Evolutionary conservation across 805 yeast species (phyloP).

Genomic region (Candida ficus): DNA sequence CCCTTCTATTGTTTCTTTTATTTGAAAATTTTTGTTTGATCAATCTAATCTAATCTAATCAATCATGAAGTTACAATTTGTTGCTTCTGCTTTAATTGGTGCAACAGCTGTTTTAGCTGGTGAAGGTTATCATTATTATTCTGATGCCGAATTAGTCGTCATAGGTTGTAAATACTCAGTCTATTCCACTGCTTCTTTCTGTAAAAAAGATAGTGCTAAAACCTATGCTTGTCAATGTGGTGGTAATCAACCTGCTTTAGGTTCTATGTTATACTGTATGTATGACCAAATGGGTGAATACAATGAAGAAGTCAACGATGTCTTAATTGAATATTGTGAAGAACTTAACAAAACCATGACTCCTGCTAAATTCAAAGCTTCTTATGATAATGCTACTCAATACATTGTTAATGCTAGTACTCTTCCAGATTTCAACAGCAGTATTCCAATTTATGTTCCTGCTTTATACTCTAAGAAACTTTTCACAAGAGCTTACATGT

Average conservation of each 20-base stretch:
- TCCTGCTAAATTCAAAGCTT: constrained; percentile 27
- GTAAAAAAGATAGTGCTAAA: constrained; percentile 20
- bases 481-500: constrained; percentile 23
- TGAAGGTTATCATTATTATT: constrained; percentile 16
- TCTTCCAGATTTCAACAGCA: constrained; percentile 30
- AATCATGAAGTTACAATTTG: not conserved
- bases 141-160: constrained; percentile 17
- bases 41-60: not conserved
- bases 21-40: no score
- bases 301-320: constrained; percentile 14
- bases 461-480: constrained; percentile 26
- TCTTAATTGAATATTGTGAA: constrained; percentile 26
- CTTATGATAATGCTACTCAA: constrained; percentile 41
- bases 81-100: not conserved
- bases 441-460: constrained; percentile 32
- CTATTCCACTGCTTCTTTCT: constrained; percentile 19
- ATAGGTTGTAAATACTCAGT: constrained; percentile 25
- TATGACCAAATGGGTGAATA: constrained; percentile 14
- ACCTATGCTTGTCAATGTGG: constrained; percentile 21
- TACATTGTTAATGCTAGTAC: constrained; percentile 32
- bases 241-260: constrained; percentile 25
- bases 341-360: constrained; percentile 26
- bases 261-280: constrained; percentile 27
- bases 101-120: not conserved
- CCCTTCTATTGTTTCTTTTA: no score